A percentile compares a stretch with the other conserved stretches of the same genome.
These are phyloP conservation scores for Apiospora kogelbergensis DNA, from an alignment of 2,329 filamentous ascomycete species.

Conservation along the genomic window DNA sequence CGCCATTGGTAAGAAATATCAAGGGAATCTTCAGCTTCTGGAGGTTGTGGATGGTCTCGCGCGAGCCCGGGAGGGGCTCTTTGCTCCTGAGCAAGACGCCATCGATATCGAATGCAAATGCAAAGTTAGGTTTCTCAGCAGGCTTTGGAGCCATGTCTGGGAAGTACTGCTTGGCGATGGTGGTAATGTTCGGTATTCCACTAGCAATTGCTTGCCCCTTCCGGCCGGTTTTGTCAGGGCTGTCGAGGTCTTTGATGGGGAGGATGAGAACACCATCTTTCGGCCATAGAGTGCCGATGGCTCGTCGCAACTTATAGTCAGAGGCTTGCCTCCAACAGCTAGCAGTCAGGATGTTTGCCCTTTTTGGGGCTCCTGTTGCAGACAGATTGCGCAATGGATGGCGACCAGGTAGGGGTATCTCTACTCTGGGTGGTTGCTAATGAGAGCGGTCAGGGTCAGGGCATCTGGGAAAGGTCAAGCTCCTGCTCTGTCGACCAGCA, in stretches of 20 bases:
- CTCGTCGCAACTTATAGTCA: not conserved
- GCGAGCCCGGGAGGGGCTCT: slow-evolving; percentile 61
- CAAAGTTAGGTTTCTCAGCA: slow-evolving; percentile 14
- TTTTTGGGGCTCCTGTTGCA: not conserved
- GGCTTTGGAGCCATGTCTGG: not conserved
- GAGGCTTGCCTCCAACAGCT: not conserved
- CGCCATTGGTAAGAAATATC: slow-evolving; percentile 74
- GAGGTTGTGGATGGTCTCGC: slow-evolving; percentile 57
- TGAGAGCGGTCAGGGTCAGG: not conserved
- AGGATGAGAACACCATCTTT: not conserved
- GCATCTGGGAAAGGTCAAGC: not conserved
- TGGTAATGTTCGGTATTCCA: not conserved
- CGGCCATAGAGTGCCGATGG: not conserved
- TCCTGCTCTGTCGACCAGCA: not conserved
- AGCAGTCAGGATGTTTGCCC: not conserved
- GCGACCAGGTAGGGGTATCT: not conserved
- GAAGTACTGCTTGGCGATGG: not conserved
- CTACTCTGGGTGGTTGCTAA: not conserved
- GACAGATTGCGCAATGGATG: not conserved
- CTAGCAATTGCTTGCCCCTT: not conserved
- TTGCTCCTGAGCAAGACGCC: slow-evolving; percentile 69
- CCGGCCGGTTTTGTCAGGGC: not conserved
- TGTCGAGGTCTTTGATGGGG: not conserved
- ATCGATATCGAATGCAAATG: slow-evolving; percentile 41
- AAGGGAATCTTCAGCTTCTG: slow-evolving; percentile 64